phyloP scores from a whole-genome alignment of 768 basidiomycete species.

The Neoboletus subvelutipes region DNA sequence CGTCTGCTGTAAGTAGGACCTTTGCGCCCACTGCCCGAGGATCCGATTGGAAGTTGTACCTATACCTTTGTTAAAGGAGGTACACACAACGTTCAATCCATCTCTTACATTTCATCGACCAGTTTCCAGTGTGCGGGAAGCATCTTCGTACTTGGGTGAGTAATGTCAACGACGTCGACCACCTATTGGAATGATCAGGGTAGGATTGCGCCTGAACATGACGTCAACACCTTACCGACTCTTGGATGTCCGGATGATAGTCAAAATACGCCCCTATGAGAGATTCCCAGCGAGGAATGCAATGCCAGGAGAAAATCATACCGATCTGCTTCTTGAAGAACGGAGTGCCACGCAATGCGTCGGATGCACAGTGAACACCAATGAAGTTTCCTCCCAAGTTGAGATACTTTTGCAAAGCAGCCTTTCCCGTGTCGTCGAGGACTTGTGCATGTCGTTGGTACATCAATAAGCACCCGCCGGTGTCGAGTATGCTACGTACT shows the following conservation, averaged over 20 bases:
- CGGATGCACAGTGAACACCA: slow-evolving; percentile 66
- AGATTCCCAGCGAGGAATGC: slow-evolving; percentile 1
- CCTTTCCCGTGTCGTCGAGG: slow-evolving; percentile 56
- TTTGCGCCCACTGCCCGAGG: slow-evolving; percentile 61
- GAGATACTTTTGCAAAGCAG: slow-evolving; percentile 63
- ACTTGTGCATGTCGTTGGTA: slow-evolving; percentile 34
- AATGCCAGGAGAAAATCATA: slow-evolving; percentile 20
- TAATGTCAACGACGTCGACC: slow-evolving; percentile 52
- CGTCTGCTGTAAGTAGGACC: slow-evolving; percentile 64
- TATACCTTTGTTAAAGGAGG: slow-evolving; percentile 26
- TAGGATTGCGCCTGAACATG: not conserved
- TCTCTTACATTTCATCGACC: slow-evolving; percentile 57
- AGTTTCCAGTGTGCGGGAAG: slow-evolving; percentile 54
- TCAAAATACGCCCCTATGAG: slow-evolving; percentile 62
- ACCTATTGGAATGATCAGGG: slow-evolving; percentile 38
- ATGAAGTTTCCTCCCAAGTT: slow-evolving; percentile 70
- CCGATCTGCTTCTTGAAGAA: slow-evolving; percentile 61
- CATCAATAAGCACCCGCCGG: not conserved
- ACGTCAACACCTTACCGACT: slow-evolving; percentile 48
- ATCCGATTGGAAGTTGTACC: slow-evolving; percentile 74
- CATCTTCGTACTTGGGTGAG: slow-evolving; percentile 61
- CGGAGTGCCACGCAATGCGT: slow-evolving; percentile 54
- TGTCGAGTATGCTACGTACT: slow-evolving; percentile 39
- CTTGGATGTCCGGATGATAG: slow-evolving; percentile 65
- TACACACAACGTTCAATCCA: not conserved